Conservation (phyloP, 2,329 filamentous ascomycete genomes). For the Arthrobotrys megalospora region DNA sequence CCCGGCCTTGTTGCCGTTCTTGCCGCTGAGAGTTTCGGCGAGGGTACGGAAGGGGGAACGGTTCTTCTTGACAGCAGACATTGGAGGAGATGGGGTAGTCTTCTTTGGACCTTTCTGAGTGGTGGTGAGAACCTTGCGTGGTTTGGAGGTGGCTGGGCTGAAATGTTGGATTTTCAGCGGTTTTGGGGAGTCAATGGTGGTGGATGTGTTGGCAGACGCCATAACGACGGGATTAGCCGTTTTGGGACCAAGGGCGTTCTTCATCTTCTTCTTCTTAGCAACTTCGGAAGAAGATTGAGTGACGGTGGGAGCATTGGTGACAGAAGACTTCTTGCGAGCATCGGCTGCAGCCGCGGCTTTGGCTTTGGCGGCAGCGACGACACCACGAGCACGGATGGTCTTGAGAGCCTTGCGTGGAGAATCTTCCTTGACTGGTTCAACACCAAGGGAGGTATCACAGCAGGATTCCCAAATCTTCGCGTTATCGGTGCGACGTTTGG, state of each 20-base stretch:
- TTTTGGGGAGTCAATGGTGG: conserved; percentile 18
- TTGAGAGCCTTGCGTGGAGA: conserved; percentile 58
- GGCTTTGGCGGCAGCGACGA: conserved; percentile 50
- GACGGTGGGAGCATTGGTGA: not conserved
- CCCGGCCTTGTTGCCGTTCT: conserved; percentile 38
- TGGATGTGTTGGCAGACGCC: conserved; percentile 15
- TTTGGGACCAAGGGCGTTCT: conserved; percentile 20
- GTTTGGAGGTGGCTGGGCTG: conserved; percentile 40
- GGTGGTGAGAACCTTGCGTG: conserved; percentile 50
- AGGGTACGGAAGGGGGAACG: conserved; percentile 43
- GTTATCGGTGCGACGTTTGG: conserved; percentile 62
- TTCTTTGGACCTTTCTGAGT: conserved; percentile 54
- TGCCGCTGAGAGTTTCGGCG: conserved; percentile 36
- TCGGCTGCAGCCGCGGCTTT: conserved; percentile 46
- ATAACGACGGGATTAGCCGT: conserved; percentile 28
- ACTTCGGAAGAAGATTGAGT: not conserved
- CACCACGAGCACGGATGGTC: conserved; percentile 52
- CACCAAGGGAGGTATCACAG: conserved; percentile 58
- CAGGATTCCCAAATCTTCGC: conserved; percentile 64
- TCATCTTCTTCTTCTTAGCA: conserved; percentile 29
- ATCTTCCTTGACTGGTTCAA: conserved; percentile 55
- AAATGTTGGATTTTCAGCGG: conserved; percentile 38
- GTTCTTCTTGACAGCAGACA: conserved; percentile 51
- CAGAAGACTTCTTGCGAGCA: conserved; percentile 27
- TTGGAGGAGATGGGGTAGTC: conserved; percentile 43